Conservation (phyloP, 148 eudicot genomes). For the Chenopodium quinoa region DNA sequence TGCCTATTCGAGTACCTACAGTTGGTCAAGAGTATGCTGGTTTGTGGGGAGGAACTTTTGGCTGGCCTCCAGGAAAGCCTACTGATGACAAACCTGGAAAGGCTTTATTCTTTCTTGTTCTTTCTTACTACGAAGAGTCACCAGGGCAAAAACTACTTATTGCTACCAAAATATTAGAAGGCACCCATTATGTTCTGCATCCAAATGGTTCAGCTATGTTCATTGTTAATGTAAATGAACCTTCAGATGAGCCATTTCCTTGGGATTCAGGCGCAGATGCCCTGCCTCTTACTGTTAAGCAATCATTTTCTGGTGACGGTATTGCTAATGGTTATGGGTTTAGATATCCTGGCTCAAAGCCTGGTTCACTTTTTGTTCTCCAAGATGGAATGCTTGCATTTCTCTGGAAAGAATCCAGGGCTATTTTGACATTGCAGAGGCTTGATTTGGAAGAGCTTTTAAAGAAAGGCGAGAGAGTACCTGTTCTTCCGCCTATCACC, state of each 20-base stretch:
- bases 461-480: slow-evolving; percentile 75
- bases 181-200: slow-evolving; percentile 77
- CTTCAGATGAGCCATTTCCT: slow-evolving; percentile 64
- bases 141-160: slow-evolving; percentile 60
- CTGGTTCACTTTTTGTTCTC: slow-evolving; percentile 71
- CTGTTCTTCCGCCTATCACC: slow-evolving; percentile 63
- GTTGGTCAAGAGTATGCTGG: slow-evolving; percentile 60
- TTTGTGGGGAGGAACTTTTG: slow-evolving; percentile 87
- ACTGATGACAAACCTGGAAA: slow-evolving; percentile 74
- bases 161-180: slow-evolving; percentile 83
- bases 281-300: slow-evolving; percentile 39
- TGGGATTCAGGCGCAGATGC: slow-evolving; percentile 60
- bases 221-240: slow-evolving; percentile 56
- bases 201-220: slow-evolving; percentile 97
- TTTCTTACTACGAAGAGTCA: slow-evolving; percentile 70
- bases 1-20: slow-evolving; percentile 47
- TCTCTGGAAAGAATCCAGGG: slow-evolving; percentile 73
- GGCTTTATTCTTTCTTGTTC: slow-evolving; percentile 65
- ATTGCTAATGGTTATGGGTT: slow-evolving; percentile 87
- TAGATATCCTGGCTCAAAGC: slow-evolving; percentile 85
- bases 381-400: slow-evolving; percentile 66
- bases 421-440: slow-evolving; percentile 69
- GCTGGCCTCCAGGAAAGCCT: slow-evolving; percentile 86
- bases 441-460: slow-evolving; percentile 59
- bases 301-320: slow-evolving; percentile 67